phyloP scores from a whole-genome alignment of 805 yeast genomes.

The Hanseniaspora valbyensis region DNA sequence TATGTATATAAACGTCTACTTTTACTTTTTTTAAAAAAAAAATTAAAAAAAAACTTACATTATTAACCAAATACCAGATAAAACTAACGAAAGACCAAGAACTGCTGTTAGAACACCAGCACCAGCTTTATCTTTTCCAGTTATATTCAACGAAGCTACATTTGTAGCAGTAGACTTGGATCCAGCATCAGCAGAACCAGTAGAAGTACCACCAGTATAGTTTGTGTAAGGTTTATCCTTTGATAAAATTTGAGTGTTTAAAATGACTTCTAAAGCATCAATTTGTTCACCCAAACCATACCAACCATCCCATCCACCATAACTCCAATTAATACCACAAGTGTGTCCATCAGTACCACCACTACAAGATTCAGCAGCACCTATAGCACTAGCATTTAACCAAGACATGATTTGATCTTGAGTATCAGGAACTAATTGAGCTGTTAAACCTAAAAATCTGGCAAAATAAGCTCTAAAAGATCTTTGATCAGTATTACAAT shows the following conservation, averaged over 20 bases:
- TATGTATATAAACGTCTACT: no score
- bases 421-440: conserved; percentile 42
- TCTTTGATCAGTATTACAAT: conserved; percentile 66
- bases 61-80: conserved; percentile 38
- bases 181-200: conserved; percentile 46
- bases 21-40: background rate
- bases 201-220: conserved; percentile 43
- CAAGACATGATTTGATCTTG: conserved; percentile 33
- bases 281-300: conserved; percentile 76
- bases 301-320: conserved; percentile 46
- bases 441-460: conserved; percentile 50
- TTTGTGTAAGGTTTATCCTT: conserved; percentile 46
- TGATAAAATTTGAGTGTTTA: conserved; percentile 35
- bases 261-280: conserved; percentile 57
- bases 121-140: conserved; percentile 48
- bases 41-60: conserved; percentile 18
- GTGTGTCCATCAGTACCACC: conserved; percentile 70
- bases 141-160: conserved; percentile 33
- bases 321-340: conserved; percentile 61
- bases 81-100: conserved; percentile 37
- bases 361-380: conserved; percentile 58
- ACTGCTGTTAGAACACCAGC: conserved; percentile 58
- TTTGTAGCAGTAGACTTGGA: conserved; percentile 32
- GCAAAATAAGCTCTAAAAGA: conserved; percentile 62
- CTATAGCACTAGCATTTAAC: conserved; percentile 44